These are phyloP conservation scores for Trichothecium sympodiale DNA, from an alignment of 2,329 filamentous ascomycete genomes.

Conservation along the genomic window DNA sequence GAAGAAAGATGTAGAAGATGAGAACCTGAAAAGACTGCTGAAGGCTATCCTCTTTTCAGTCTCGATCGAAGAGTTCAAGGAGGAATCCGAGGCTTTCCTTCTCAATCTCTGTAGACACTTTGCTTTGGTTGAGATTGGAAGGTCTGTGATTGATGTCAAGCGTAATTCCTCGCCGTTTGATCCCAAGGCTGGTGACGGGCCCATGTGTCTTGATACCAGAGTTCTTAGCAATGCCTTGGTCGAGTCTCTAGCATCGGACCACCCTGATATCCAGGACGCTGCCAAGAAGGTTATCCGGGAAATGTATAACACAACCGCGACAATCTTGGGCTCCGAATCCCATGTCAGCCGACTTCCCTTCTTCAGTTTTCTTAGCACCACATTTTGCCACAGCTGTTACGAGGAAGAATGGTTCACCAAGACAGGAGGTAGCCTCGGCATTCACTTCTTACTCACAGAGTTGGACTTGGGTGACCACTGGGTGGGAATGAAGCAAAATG, in stretches of 20 bases:
- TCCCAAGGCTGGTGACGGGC: conserved; percentile 75
- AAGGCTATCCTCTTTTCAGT: conserved; percentile 82
- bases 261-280: conserved; percentile 66
- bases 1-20: conserved; percentile 80
- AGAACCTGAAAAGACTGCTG: conserved; percentile 71
- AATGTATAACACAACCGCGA: conserved; percentile 63
- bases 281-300: conserved; percentile 69
- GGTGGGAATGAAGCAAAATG: conserved; percentile 71
- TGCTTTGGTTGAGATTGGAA: conserved; percentile 78
- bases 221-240: conserved; percentile 82
- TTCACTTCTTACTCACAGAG: conserved; percentile 76
- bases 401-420: conserved; percentile 99
- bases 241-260: conserved; percentile 80
- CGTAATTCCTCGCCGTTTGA: conserved; percentile 71
- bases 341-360: conserved; percentile 69
- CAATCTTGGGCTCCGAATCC: conserved; percentile 66
- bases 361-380: conserved; percentile 71
- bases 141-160: conserved; percentile 70
- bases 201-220: conserved; percentile 75
- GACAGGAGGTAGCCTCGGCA: conserved; percentile 81
- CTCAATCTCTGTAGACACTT: conserved; percentile 81
- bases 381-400: conserved; percentile 90
- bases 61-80: conserved; percentile 69
- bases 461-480: conserved; percentile 76
- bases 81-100: conserved; percentile 65